phyloP scores from a whole-genome alignment of 768 basidiomycete genomes.

The Lentinula sp. region DNA sequence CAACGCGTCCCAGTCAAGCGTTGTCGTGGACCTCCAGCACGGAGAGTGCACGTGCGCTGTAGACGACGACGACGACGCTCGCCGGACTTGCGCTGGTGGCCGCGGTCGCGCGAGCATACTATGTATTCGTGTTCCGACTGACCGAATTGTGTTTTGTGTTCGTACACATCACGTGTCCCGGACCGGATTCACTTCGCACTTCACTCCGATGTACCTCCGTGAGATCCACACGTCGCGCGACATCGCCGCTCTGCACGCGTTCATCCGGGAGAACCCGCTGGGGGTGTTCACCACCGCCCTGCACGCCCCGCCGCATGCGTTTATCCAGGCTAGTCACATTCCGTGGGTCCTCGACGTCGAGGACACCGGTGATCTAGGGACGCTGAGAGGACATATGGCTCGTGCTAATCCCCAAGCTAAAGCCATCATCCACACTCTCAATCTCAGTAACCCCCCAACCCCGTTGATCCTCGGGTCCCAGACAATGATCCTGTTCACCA shows the following conservation, averaged over 20 bases:
- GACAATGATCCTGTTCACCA: slow-evolving; percentile 16
- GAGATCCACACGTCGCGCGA: slow-evolving; percentile 29
- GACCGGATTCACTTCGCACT: no score
- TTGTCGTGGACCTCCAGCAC: no score
- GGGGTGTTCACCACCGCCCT: slow-evolving; percentile 31
- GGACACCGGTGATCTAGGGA: slow-evolving; percentile 10
- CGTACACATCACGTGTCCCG: no score
- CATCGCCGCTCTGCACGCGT: slow-evolving; percentile 20
- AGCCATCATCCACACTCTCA: slow-evolving; percentile 13
- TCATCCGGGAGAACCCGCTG: slow-evolving; percentile 27
- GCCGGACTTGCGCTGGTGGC: slow-evolving; percentile 64
- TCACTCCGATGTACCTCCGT: slow-evolving; percentile 35
- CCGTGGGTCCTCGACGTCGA: slow-evolving; percentile 22
- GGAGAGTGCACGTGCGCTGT: slow-evolving; percentile 19
- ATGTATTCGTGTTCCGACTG: no score
- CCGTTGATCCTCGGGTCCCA: neutral
- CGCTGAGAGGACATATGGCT: slow-evolving; percentile 18
- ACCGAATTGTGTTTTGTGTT: no score
- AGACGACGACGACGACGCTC: slow-evolving; percentile 57
- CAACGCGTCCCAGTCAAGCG: no score
- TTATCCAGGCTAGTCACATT: slow-evolving; percentile 26
- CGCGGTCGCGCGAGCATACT: slow-evolving; percentile 62
- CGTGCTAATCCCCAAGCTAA: slow-evolving; percentile 20
- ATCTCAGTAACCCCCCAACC: neutral
- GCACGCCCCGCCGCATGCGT: slow-evolving; percentile 14